Conservation (phyloP, 805 yeast genomes). For the Myxozyma melibiosi region DNA sequence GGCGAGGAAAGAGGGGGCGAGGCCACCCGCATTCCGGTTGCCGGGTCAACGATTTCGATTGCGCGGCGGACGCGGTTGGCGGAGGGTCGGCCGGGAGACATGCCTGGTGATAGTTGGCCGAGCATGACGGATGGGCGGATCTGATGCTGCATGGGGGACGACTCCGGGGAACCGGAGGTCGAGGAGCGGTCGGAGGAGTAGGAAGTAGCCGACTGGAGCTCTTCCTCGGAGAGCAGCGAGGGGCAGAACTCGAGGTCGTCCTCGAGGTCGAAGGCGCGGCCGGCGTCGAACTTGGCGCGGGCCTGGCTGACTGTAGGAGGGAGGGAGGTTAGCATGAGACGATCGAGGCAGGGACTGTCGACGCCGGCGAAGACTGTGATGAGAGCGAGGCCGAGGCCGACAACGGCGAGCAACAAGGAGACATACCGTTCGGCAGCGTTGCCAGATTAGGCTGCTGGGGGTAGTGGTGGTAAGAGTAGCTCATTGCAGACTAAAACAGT, state of each 20-base stretch:
- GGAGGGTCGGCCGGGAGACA: slow-evolving; percentile 20
- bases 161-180: slow-evolving; percentile 35
- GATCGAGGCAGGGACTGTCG: background rate
- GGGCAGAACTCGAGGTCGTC: slow-evolving; percentile 76
- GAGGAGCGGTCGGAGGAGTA: slow-evolving; percentile 34
- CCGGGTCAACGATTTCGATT: slow-evolving; percentile 59
- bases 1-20: slow-evolving; percentile 45
- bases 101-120: slow-evolving; percentile 30
- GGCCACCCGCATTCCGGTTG: slow-evolving; percentile 52
- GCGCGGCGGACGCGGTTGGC: slow-evolving; percentile 30
- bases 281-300: slow-evolving; percentile 54
- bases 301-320: slow-evolving; percentile 18
- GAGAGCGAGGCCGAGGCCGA: background rate
- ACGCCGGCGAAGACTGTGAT: background rate
- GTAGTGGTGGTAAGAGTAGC: slow-evolving; percentile 23
- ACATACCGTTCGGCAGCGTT: slow-evolving; percentile 11
- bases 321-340: background rate
- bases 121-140: slow-evolving; percentile 17
- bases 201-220: slow-evolving; percentile 20
- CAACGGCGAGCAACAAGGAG: background rate
- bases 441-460: slow-evolving; percentile 10
- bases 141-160: slow-evolving; percentile 34
- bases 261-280: slow-evolving; percentile 69
- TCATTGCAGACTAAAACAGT: slow-evolving; percentile 9
- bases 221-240: slow-evolving; percentile 37